These are phyloP conservation scores for Mimosa pudica DNA, from an alignment of 306 rosid genomes.

Conservation along the genomic window DNA sequence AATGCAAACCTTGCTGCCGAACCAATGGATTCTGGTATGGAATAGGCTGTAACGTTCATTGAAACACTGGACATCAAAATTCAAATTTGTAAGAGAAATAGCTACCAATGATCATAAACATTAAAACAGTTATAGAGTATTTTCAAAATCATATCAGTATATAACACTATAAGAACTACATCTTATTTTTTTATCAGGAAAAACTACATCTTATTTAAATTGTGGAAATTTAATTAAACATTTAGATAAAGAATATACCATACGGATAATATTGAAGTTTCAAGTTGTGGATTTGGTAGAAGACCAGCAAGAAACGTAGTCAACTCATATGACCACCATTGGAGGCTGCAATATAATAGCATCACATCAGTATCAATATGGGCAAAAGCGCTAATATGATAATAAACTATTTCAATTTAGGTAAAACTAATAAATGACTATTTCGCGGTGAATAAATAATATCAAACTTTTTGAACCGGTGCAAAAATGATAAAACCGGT, in stretches of 20 bases:
- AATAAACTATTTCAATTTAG: too few species aligned
- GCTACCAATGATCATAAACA: neutral
- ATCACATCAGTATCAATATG: neutral
- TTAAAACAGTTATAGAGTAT: neutral
- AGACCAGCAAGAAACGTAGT: conserved; percentile 67
- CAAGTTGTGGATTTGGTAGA: conserved; percentile 79
- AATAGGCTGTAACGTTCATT: conserved; percentile 48
- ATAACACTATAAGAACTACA: neutral
- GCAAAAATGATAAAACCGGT: too few species aligned
- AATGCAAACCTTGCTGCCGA: conserved; percentile 70
- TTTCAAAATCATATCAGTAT: too few species aligned
- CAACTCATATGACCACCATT: conserved; percentile 88
- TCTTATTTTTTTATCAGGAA: neutral
- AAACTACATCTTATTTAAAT: neutral
- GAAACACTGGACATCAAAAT: conserved; percentile 47
- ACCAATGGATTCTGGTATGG: conserved; percentile 74
- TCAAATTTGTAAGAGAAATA: neutral
- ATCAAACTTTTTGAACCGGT: too few species aligned
- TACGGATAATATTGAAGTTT: conserved; percentile 68
- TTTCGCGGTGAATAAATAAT: too few species aligned
- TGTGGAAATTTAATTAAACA: neutral
- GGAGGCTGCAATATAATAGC: conserved; percentile 54
- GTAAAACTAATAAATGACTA: too few species aligned
- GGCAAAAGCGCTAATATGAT: too few species aligned
- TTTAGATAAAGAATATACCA: conserved; percentile 31